phyloP scores from a whole-genome alignment of 805 yeast species.

The Barnettozyma californica region DNA sequence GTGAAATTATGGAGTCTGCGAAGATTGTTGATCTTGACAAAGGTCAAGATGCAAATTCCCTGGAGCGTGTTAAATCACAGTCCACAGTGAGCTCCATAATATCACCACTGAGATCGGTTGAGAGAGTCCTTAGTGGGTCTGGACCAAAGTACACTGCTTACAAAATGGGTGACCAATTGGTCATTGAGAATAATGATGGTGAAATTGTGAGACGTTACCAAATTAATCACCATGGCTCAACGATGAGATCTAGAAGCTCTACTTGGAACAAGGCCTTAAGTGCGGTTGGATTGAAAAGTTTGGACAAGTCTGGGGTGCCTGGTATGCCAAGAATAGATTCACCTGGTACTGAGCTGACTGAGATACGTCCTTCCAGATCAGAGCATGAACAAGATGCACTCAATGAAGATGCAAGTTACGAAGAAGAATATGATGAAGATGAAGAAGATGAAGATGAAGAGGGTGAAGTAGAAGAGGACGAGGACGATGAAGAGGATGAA shows the following conservation, averaged over 20 bases:
- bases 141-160: slow-evolving; percentile 53
- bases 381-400: slow-evolving; percentile 15
- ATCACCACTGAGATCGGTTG: slow-evolving; percentile 14
- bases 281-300: slow-evolving; percentile 45
- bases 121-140: slow-evolving; percentile 8
- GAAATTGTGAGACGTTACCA: slow-evolving; percentile 81
- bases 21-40: slow-evolving; percentile 26
- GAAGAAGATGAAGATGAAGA: slow-evolving; percentile 19
- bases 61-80: slow-evolving; percentile 11
- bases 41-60: slow-evolving; percentile 8
- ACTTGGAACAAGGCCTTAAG: slow-evolving; percentile 45
- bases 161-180: slow-evolving; percentile 68
- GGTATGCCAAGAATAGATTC: neutral
- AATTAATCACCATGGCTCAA: slow-evolving; percentile 50
- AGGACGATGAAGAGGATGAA: slow-evolving; percentile 26
- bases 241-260: slow-evolving; percentile 27
- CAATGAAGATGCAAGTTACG: no score
- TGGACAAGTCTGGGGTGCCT: neutral
- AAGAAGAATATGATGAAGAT: slow-evolving; percentile 20
- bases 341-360: neutral
- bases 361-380: neutral
- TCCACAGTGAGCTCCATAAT: slow-evolving; percentile 18
- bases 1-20: slow-evolving; percentile 68
- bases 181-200: slow-evolving; percentile 89
- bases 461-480: slow-evolving; percentile 23